Conservation (phyloP, 441 rosid genomes). For the Rhodomyrtus psidioides region DNA sequence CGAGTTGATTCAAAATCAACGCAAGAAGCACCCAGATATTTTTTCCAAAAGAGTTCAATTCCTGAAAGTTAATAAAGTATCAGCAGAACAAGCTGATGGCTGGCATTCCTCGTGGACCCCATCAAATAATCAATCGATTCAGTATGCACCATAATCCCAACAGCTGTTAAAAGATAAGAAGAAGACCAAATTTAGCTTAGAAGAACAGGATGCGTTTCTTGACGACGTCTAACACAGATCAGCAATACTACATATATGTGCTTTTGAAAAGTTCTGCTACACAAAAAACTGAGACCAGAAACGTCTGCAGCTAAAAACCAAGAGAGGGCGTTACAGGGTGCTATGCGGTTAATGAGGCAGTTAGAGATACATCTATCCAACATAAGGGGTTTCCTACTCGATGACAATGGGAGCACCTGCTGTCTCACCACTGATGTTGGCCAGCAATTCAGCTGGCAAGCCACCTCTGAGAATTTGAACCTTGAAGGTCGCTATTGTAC, state of each 20-base stretch:
- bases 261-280: background rate
- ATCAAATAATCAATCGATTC: background rate
- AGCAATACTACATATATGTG: background rate
- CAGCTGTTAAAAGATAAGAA: background rate
- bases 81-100: background rate
- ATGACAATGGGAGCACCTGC: background rate
- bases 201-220: background rate
- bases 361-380: background rate
- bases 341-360: background rate
- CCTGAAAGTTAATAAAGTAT: background rate
- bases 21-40: background rate
- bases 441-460: conserved; percentile 5
- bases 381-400: background rate
- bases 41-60: background rate
- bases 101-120: background rate
- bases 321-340: background rate
- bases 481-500: conserved; percentile 2
- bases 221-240: background rate
- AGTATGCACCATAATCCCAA: background rate
- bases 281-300: background rate
- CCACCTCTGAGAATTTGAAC: conserved; percentile 24
- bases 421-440: background rate
- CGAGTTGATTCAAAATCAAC: background rate
- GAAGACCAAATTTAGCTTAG: background rate
- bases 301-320: background rate